phyloP scores from a whole-genome alignment of 83 land plant species.

The Picea abies region DNA sequence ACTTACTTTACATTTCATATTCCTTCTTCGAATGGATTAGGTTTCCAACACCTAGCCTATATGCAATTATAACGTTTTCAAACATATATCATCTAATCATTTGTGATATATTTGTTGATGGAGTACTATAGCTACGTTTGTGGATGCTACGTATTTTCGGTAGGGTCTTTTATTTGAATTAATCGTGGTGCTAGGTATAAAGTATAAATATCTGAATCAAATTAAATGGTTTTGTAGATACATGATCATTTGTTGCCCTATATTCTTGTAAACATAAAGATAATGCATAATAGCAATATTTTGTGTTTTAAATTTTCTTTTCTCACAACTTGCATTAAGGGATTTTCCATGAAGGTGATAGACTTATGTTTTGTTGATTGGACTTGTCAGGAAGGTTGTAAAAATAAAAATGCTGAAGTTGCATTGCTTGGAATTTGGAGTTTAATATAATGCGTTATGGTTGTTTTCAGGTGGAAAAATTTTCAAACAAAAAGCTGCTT shows the following conservation, averaged over 20 bases:
- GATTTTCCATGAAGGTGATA: too few relatives aligned
- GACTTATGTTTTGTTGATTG: neutral
- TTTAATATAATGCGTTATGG: neutral
- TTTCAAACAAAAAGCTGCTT: conserved; percentile 3
- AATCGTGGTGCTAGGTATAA: neutral
- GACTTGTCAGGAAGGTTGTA: neutral
- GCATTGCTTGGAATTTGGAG: too few relatives aligned
- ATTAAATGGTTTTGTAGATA: neutral
- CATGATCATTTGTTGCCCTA: too few relatives aligned
- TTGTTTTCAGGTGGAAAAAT: neutral
- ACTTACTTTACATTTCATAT: too few relatives aligned
- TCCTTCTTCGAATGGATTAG: too few relatives aligned
- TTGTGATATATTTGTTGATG: too few relatives aligned
- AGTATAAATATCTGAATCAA: neutral
- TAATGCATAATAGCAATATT: neutral
- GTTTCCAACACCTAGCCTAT: too few relatives aligned
- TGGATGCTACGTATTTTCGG: too few relatives aligned
- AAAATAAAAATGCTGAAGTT: neutral
- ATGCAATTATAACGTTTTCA: too few relatives aligned
- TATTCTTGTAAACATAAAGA: neutral
- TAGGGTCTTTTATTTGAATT: too few relatives aligned
- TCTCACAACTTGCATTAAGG: neutral
- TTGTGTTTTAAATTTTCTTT: neutral
- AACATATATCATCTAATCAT: too few relatives aligned
- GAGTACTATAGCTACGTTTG: too few relatives aligned